Evolutionary conservation across 2,329 filamentous ascomycete species (phyloP).

Genomic region (Diplodia intermedia): DNA sequence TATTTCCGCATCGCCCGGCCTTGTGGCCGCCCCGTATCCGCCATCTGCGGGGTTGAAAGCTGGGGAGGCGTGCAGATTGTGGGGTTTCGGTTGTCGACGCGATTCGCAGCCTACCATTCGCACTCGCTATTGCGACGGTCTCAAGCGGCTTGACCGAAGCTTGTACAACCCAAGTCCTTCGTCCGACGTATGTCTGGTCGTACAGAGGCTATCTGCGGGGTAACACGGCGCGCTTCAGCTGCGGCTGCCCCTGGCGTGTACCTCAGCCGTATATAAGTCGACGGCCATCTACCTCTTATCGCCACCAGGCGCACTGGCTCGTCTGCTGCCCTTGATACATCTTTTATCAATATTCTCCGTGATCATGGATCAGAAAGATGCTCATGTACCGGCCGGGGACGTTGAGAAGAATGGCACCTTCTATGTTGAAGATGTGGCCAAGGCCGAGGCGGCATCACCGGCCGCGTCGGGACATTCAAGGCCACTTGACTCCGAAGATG

Average conservation of each 20-base stretch:
- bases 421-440: conserved; percentile 13
- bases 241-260: neutral
- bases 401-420: conserved; percentile 8
- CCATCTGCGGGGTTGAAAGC: conserved; percentile 25
- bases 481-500: neutral
- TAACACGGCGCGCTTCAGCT: conserved; percentile 12
- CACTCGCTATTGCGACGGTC: neutral
- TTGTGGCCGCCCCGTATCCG: conserved; percentile 3
- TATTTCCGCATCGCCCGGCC: neutral
- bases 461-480: neutral
- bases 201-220: conserved; percentile 1
- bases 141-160: neutral
- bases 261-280: neutral
- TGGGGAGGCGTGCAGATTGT: conserved; percentile 7
- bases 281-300: neutral
- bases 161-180: conserved; percentile 20
- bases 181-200: conserved; percentile 9
- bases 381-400: neutral
- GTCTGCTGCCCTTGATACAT: no score
- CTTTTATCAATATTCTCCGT: neutral
- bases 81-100: conserved; percentile 6
- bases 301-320: neutral
- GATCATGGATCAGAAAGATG: neutral
- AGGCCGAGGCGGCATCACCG: neutral
- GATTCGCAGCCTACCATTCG: conserved; percentile 9